Evolutionary conservation across 495 filamentous ascomycete genomes (phyloP).

Genomic region (Penicillium cosmopolitanum): DNA sequence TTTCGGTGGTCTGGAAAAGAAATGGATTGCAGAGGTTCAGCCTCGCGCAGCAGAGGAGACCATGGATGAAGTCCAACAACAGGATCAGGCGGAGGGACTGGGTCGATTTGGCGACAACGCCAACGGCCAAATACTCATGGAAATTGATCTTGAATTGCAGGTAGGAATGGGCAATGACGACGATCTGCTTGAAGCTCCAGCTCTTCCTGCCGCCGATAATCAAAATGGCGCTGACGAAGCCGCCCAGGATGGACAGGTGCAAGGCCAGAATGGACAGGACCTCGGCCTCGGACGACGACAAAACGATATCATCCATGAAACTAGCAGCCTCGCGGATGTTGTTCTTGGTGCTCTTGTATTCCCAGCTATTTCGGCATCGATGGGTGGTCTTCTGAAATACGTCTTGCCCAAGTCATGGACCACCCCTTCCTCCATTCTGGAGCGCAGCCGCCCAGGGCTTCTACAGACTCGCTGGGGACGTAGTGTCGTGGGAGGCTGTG

Average conservation of each 20-base stretch:
- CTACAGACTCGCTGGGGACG: conserved; percentile 78
- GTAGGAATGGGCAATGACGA: conserved; percentile 47
- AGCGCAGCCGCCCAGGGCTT: conserved; percentile 56
- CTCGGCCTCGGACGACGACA: conserved; percentile 41
- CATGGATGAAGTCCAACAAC: conserved; percentile 48
- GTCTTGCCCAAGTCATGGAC: conserved; percentile 67
- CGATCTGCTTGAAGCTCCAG: conserved; percentile 23
- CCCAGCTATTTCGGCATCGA: conserved; percentile 62
- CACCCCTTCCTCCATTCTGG: conserved; percentile 42
- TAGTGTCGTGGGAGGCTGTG: conserved; percentile 77
- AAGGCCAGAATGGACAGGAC: conserved; percentile 31
- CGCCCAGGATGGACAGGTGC: conserved; percentile 31
- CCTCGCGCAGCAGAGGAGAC: conserved; percentile 59
- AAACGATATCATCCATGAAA: conserved; percentile 54
- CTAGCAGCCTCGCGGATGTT: conserved; percentile 56
- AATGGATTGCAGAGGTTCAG: conserved; percentile 68
- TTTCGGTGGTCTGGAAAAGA: conserved; percentile 63
- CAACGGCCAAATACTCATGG: conserved; percentile 49
- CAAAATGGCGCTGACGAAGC: conserved; percentile 26
- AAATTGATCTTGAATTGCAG: conserved; percentile 48
- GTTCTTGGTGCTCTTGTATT: conserved; percentile 66
- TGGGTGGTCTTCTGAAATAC: conserved; percentile 69
- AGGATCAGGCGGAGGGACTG: conserved; percentile 45
- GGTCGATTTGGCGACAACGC: conserved; percentile 43
- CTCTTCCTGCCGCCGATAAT: conserved; percentile 21